Conservation (phyloP, 2,329 filamentous ascomycete genomes). For the Verticillium alfalfae region DNA sequence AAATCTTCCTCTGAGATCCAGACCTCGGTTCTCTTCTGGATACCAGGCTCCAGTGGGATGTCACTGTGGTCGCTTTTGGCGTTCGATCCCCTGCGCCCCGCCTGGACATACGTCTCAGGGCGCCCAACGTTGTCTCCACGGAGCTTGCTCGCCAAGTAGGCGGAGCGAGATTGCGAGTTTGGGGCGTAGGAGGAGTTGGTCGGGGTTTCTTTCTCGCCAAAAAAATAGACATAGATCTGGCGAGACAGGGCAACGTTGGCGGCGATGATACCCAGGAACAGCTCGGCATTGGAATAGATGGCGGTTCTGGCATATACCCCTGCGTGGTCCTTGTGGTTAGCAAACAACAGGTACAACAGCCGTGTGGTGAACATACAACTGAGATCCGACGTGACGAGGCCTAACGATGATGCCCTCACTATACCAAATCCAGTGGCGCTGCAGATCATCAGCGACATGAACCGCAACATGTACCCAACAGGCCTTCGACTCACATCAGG, state of each 20-base stretch:
- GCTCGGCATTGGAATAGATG: constrained; percentile 31
- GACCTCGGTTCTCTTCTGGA: constrained; percentile 14
- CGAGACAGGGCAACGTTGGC: constrained; percentile 20
- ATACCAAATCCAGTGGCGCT: constrained; percentile 20
- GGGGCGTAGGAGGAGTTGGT: constrained; percentile 2
- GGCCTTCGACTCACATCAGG: constrained; percentile 11
- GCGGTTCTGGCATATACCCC: constrained; percentile 25
- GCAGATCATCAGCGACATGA: not conserved
- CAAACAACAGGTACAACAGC: no score
- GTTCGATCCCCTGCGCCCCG: constrained; percentile 3
- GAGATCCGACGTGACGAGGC: constrained; percentile 14
- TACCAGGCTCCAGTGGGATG: constrained; percentile 12
- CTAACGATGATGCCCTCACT: constrained; percentile 15
- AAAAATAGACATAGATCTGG: constrained; percentile 16
- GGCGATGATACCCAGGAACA: constrained; percentile 29
- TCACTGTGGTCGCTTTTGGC: constrained; percentile 14
- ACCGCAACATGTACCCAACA: not conserved
- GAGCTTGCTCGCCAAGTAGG: constrained; percentile 7
- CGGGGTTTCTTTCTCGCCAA: constrained; percentile 5
- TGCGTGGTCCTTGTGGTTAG: constrained; percentile 4
- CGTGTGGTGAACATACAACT: constrained; percentile 13
- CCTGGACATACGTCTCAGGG: constrained; percentile 7
- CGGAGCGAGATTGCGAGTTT: constrained; percentile 6
- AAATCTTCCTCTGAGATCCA: constrained; percentile 11
- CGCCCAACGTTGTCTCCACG: constrained; percentile 5